Evolutionary conservation across 306 rosid genomes (phyloP).

Genomic region (Trifolium fragiferum): DNA sequence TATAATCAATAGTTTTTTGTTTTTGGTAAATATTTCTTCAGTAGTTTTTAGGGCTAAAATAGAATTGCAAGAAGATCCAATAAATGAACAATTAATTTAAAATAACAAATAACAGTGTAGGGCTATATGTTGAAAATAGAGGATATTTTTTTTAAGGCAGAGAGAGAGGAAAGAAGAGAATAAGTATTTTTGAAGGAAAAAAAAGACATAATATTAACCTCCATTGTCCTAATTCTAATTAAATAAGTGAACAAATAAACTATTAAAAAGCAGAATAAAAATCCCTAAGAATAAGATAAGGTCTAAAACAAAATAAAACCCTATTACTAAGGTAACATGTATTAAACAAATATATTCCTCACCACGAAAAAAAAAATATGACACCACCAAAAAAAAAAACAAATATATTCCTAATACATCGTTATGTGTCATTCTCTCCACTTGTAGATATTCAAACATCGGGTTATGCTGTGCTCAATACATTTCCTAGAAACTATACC

Average conservation of each 20-base stretch:
- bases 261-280: background rate
- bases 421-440: background rate
- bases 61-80: conserved; percentile 11
- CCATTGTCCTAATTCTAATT: background rate
- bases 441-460: background rate
- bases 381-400: too few relatives aligned
- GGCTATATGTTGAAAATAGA: background rate
- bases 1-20: background rate
- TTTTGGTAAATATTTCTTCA: background rate
- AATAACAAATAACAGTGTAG: conserved; percentile 5
- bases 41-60: conserved; percentile 6
- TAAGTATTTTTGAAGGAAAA: background rate
- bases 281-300: conserved; percentile 17
- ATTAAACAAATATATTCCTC: background rate
- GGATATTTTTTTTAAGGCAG: background rate
- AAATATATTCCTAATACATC: background rate
- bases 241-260: conserved; percentile 2
- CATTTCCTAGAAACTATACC: background rate
- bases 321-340: background rate
- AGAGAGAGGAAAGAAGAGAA: conserved; percentile 5
- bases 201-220: conserved; percentile 5
- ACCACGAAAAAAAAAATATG: too few relatives aligned
- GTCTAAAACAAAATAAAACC: background rate
- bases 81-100: conserved; percentile 12
- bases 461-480: background rate